Percentiles rank a stretch among this genome's conserved stretches.
Conservation (phyloP, 345 rosid species). For the Clarkia xantiana region DNA sequence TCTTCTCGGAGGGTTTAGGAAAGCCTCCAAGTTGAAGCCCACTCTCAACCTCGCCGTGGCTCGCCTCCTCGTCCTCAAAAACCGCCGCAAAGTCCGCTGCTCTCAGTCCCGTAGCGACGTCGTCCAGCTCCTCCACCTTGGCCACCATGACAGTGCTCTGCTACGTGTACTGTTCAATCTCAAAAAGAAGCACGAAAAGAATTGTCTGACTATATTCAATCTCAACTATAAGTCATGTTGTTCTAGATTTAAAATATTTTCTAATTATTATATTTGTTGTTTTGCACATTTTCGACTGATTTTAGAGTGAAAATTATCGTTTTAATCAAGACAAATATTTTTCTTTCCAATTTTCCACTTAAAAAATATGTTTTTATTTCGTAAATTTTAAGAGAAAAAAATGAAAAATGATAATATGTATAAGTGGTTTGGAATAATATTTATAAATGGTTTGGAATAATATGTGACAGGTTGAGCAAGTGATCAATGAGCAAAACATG, state of each 20-base stretch:
- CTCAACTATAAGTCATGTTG: no score
- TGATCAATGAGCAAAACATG: constrained; percentile 56
- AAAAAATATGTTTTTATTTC: no score
- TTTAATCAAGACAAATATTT: no score
- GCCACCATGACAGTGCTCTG: constrained; percentile 59
- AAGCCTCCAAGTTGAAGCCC: constrained; percentile 48
- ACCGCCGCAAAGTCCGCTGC: constrained; percentile 42
- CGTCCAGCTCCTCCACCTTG: constrained; percentile 55
- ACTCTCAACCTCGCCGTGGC: constrained; percentile 43
- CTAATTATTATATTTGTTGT: no score
- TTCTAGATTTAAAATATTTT: no score
- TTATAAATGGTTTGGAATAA: background rate
- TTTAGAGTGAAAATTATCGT: no score
- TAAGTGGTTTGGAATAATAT: background rate
- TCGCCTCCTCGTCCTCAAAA: constrained; percentile 56
- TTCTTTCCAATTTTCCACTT: no score
- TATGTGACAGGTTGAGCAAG: constrained; percentile 36
- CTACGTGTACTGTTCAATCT: constrained; percentile 41
- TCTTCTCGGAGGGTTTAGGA: constrained; percentile 49
- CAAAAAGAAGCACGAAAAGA: no score
- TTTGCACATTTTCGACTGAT: no score
- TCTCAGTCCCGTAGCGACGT: constrained; percentile 61
- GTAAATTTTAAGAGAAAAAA: no score
- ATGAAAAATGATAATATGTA: no score
- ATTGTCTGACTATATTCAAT: no score